Evolutionary conservation across 2,329 filamentous ascomycete genomes (phyloP).

Genomic region (Chrysoporthe cubensis): DNA sequence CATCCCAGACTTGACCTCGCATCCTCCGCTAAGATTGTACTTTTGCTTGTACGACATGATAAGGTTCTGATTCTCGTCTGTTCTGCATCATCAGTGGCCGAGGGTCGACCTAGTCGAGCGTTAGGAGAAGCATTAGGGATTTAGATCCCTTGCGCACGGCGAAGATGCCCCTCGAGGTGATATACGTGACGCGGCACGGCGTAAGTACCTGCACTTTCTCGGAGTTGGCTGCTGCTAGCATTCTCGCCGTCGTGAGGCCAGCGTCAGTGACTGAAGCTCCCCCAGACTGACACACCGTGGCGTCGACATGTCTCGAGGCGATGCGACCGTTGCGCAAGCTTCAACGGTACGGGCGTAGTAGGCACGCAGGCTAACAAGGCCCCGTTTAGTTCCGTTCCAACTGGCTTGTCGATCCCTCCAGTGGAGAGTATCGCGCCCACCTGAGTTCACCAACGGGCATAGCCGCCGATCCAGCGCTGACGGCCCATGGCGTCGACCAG

Average conservation of each 20-base stretch:
- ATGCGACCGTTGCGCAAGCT: conserved; percentile 1
- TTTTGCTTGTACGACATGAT: conserved; percentile 1
- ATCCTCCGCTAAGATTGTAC: neutral
- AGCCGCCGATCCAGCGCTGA: conserved; percentile 83
- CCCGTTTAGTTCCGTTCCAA: conserved; percentile 77
- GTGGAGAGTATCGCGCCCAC: conserved; percentile 74
- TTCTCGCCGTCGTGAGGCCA: neutral
- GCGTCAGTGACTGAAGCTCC: neutral
- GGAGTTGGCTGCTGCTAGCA: conserved; percentile 8
- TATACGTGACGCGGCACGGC: conserved; percentile 76
- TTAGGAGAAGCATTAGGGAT: neutral
- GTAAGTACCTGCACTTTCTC: conserved; percentile 53
- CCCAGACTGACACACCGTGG: conserved; percentile 14
- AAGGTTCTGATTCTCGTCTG: neutral
- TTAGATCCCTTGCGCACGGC: no score
- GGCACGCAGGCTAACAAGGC: conserved; percentile 23
- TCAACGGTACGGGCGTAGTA: conserved; percentile 22
- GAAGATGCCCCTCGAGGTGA: conserved; percentile 68
- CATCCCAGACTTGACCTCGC: neutral
- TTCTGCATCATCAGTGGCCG: neutral
- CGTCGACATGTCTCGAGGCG: conserved; percentile 8
- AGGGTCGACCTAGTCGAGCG: neutral
- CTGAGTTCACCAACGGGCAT: conserved; percentile 86
- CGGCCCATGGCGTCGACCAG: conserved; percentile 84
- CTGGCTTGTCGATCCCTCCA: conserved; percentile 82